These are phyloP conservation scores for Blumeria hordei DNA, from an alignment of 2,329 filamentous ascomycete species.

Conservation along the genomic window DNA sequence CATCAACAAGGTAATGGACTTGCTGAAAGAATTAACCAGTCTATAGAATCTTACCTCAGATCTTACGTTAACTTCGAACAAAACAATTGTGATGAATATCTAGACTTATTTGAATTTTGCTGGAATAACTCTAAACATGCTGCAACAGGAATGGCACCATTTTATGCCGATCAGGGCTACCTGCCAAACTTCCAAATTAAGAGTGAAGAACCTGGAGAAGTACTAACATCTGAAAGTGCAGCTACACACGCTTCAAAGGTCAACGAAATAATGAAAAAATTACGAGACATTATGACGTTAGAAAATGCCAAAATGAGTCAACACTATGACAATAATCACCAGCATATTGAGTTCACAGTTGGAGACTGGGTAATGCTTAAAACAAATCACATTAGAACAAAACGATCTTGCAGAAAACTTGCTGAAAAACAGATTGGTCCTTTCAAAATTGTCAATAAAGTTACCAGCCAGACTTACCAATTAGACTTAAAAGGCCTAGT, in stretches of 20 bases:
- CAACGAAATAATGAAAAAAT: background rate
- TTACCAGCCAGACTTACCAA: background rate
- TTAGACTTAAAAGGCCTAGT: background rate
- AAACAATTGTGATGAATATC: conserved; percentile 3
- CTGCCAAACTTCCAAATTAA: background rate
- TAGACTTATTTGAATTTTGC: background rate
- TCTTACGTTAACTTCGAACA: conserved; percentile 4
- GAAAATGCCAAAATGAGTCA: background rate
- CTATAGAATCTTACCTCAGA: conserved; percentile 2
- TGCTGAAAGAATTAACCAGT: conserved; percentile 2
- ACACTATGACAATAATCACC: background rate
- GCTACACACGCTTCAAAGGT: background rate
- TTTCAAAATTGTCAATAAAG: background rate
- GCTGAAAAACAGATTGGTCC: background rate
- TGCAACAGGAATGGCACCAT: background rate
- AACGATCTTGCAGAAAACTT: background rate
- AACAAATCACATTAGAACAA: background rate
- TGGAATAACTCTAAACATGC: conserved; percentile 1
- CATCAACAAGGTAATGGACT: conserved; percentile 1
- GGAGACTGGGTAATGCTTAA: conserved; percentile 1
- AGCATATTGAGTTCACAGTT: background rate
- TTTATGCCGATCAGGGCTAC: conserved; percentile 1
- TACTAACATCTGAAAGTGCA: background rate
- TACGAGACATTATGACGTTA: background rate
- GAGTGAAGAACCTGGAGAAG: background rate